Evolutionary conservation across 176 grass and related monocot genomes (phyloP), one percentile per base, ranked within the genome.

Genomic region (Otatea glauca): DNA sequence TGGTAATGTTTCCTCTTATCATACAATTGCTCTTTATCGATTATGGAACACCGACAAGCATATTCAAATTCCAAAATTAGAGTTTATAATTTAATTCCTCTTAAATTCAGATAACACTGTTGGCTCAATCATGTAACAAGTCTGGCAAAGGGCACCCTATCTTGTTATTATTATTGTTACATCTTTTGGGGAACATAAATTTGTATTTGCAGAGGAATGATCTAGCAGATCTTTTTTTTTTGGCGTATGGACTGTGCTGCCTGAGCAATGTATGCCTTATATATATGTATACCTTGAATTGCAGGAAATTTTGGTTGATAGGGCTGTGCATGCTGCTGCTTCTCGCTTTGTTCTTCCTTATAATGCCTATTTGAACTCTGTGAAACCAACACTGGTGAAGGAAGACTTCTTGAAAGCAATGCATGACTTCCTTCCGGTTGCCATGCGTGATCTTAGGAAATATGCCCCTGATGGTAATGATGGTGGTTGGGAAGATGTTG

Each of bases 291-390:
- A 79, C 81, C 73, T 72, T 67, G 45, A 51, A 73, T 76, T 75
- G 37, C 88, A 98, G 96, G 93, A 90, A 87, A 90, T 92, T 84
- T 88, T 98, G 93, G 96, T 98, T 81, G 91, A 90, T 90, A 95
- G 93, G 76, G 91, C 96, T 91, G 89, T 95, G 63, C 91, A 92
- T 35, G 89, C 93, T 90, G 96, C 92, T 79, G 87, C 87, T 9
- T 69, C 81, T 84, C 92, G 89, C 55, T 88, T 92, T 92, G 88
- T 94, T 81, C 83, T 84, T 21, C 84, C 82, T 55, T 86, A 47
- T 70, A 69, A 64, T 86, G 56, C 70, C 66, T 54, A 64, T 71
- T 25, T 12, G 41, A 86, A 76, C 74, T 61, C 87, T 53, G 64
- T 25, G 65, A 86, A 84, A 54, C 82, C n/a, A 81, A 85, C 23